Conservation (phyloP, 164 flowering plant genomes). For the Vitis labrusca region DNA sequence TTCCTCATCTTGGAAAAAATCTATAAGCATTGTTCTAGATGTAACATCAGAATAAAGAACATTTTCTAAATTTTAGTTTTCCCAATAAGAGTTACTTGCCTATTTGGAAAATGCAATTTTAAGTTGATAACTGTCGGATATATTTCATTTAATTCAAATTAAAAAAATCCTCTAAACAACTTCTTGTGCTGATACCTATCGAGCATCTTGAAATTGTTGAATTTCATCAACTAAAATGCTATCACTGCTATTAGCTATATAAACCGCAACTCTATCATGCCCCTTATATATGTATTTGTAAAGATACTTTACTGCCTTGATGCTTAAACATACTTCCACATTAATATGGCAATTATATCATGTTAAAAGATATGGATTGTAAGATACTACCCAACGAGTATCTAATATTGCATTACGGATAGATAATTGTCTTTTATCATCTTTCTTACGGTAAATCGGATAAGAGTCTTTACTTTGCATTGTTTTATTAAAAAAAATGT, state of each 20-base stretch:
- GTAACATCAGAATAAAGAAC: background rate
- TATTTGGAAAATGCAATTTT: background rate
- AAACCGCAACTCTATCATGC: too few species aligned
- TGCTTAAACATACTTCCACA: too few species aligned
- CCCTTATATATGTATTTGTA: too few species aligned
- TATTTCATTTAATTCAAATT: background rate
- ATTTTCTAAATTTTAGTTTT: background rate
- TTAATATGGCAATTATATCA: background rate
- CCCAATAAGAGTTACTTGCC: background rate
- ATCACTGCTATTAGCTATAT: too few species aligned
- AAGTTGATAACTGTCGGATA: background rate
- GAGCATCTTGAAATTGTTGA: background rate
- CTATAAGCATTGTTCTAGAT: background rate
- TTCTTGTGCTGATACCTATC: background rate
- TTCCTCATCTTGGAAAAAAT: background rate
- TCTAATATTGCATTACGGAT: background rate
- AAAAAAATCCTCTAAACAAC: background rate
- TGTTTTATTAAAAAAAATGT: background rate
- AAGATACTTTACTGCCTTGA: too few species aligned
- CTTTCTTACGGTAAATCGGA: background rate
- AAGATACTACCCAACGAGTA: constrained; percentile 6
- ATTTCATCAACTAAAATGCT: background rate
- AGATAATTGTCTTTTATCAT: background rate
- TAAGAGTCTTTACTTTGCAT: background rate
- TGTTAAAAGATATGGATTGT: constrained; percentile 1